Conservation (phyloP, 164 flowering plant genomes). For the Stephania yunnanensis region DNA sequence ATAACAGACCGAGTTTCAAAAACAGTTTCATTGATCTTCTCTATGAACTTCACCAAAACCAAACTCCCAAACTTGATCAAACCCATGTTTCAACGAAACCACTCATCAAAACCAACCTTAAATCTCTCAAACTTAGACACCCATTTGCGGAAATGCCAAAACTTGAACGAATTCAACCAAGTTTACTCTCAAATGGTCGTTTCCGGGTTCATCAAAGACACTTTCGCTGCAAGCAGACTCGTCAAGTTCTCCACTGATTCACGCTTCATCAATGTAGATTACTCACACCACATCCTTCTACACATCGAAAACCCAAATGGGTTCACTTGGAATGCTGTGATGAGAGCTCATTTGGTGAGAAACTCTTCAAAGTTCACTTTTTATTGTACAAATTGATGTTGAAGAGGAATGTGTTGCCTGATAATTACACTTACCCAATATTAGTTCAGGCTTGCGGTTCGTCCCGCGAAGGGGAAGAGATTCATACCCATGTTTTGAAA, state of each 20-base stretch:
- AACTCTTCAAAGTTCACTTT: slow-evolving; percentile 12
- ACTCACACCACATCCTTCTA: slow-evolving; percentile 25
- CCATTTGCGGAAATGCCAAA: slow-evolving; percentile 26
- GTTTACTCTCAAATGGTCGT: slow-evolving; percentile 34
- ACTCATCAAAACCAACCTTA: slow-evolving; percentile 15
- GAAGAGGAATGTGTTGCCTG: slow-evolving; percentile 18
- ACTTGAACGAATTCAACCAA: slow-evolving; percentile 26
- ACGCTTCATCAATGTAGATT: slow-evolving; percentile 19
- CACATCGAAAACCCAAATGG: slow-evolving; percentile 29
- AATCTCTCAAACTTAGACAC: slow-evolving; percentile 27
- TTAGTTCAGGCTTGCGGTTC: slow-evolving; percentile 25
- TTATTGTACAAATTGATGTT: slow-evolving; percentile 30
- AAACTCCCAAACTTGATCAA: slow-evolving; percentile 11
- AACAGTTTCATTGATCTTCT: no score
- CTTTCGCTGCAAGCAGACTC: slow-evolving; percentile 37
- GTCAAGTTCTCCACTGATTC: slow-evolving; percentile 27
- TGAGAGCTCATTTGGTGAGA: slow-evolving; percentile 25
- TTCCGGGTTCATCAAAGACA: slow-evolving; percentile 32
- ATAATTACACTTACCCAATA: slow-evolving; percentile 34
- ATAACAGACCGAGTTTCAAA: no score
- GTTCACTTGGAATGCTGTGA: slow-evolving; percentile 38
- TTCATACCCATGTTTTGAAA: slow-evolving; percentile 36
- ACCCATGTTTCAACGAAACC: slow-evolving; percentile 10
- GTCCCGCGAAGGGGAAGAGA: slow-evolving; percentile 29
- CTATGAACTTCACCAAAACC: slow-evolving; percentile 19